Evolutionary conservation across 148 eudicot species (phyloP).

Genomic region (Silene uniflora): DNA sequence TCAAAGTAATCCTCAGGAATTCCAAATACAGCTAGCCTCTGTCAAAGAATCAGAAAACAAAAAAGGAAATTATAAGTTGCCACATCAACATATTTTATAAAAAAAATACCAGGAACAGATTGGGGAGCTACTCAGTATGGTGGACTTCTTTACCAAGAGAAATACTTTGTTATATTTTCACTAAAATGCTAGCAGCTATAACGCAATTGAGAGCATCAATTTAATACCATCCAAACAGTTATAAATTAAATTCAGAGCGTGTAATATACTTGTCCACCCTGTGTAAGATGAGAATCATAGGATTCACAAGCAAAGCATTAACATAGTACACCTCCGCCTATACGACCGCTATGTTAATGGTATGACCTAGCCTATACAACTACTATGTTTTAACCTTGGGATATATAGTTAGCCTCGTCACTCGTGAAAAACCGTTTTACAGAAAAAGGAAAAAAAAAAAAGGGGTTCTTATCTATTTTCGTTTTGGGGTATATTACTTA

Average conservation of each 20-base stretch:
- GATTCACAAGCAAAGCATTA: background rate
- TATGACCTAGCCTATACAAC: background rate
- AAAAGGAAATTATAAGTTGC: background rate
- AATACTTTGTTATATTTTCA: background rate
- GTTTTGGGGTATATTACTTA: no score
- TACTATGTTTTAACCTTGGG: background rate
- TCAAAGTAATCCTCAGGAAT: constrained; percentile 55
- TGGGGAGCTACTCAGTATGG: background rate
- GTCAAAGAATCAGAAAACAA: constrained; percentile 16
- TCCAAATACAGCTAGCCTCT: constrained; percentile 67
- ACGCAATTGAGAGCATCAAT: constrained; percentile 1
- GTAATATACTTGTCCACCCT: background rate
- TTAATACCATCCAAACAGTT: background rate
- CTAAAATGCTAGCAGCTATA: background rate
- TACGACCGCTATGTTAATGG: background rate
- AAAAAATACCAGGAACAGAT: background rate
- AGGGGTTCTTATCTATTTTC: no score
- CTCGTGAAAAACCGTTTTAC: background rate
- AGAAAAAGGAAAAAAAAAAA: background rate
- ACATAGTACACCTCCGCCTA: background rate
- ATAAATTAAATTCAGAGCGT: background rate
- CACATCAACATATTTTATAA: background rate
- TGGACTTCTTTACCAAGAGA: background rate
- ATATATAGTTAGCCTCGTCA: background rate
- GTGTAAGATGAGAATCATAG: background rate